phyloP scores from a whole-genome alignment of 495 filamentous ascomycete species.

The Hypoxylon lenormandii region DNA sequence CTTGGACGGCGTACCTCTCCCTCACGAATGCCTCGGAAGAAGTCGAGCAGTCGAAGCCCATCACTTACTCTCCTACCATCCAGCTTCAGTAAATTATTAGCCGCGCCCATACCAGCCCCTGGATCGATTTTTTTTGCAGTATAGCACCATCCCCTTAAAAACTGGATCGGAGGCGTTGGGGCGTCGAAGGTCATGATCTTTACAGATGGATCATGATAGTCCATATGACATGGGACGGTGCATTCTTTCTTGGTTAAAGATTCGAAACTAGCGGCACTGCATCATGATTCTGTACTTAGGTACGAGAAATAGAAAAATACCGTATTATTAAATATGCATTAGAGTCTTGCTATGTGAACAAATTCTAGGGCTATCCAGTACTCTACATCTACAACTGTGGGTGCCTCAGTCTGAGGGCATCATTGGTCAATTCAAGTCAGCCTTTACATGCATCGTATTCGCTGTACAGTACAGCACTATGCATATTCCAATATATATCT shows the following conservation, averaged over 20 bases:
- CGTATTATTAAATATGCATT: not conserved
- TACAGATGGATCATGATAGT: constrained; percentile 2
- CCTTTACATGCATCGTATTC: constrained; percentile 1
- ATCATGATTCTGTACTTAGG: constrained; percentile 28
- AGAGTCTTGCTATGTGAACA: not conserved
- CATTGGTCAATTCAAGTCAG: constrained; percentile 22
- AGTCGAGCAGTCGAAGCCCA: constrained; percentile 44
- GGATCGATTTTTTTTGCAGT: constrained; percentile 14
- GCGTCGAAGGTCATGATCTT: constrained; percentile 23
- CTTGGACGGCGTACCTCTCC: constrained; percentile 98
- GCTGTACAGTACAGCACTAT: not conserved
- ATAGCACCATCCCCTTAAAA: constrained; percentile 5
- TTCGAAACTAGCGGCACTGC: constrained; percentile 8
- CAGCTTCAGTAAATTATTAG: constrained; percentile 41
- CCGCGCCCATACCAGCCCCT: not conserved
- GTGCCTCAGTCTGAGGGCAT: not conserved
- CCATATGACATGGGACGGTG: constrained; percentile 11
- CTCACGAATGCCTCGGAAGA: constrained; percentile 91
- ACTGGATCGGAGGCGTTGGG: constrained; percentile 27
- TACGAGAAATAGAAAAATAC: constrained; percentile 17
- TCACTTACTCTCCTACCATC: constrained; percentile 48
- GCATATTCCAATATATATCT: not conserved
- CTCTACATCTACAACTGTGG: too few species aligned
- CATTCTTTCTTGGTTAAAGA: constrained; percentile 23
- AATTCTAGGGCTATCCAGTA: not conserved